Base-by-base conservation (phyloP, 352 stramenopile species). In the Phytophthora syringae region DNA sequence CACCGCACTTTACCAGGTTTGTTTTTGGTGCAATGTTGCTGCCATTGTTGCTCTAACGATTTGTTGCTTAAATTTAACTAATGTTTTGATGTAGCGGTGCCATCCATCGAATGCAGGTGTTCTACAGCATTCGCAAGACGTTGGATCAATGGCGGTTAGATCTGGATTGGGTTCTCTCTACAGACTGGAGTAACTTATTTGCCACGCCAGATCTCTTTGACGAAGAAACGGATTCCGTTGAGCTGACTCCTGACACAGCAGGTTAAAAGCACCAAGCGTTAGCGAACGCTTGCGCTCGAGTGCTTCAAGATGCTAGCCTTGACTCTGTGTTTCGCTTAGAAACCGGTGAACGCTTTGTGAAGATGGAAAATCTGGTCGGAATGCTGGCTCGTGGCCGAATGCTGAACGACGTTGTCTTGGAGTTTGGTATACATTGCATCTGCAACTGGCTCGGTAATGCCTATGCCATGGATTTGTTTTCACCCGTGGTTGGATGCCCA, bases 1-100 rank as follows among this genome's bases (percentile, higher is more conserved):
- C 34, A 13, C 57, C 25, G 0, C 50, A 53, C 27, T 53, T 65
- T 40, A n/a, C n/a, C 48, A 53, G 48, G 55, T 64, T 42, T 50
- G 32, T 56, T 7, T 22, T 16, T 22, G 3, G 11, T 21, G 5
- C 7, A 16, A 15, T 60, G 52, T 54, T 53, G 54, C 20, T 49
- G 6, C 12, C 7, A 30, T 32, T 59, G 52, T 50, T 59, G 37
- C 52, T 28, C 1, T 15, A 21, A 48, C 40, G 39, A 32, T 9
- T 4, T 32, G 27, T 32, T 32, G 27, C 27, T 32, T 32, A 7
- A 4, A 50, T 28, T 13, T 22, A 1, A 7, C 39, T 28, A 21
- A 28, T 58, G 9, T 18, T 40, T 9, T 16, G 4, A 32, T 9
- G 4, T 32, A 54, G 42, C 36, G 16, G 43, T 10, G 42, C 30